Evolutionary conservation across 1,284 basidiomycete species (phyloP).

Genomic region (Leccinum pachyderme): DNA sequence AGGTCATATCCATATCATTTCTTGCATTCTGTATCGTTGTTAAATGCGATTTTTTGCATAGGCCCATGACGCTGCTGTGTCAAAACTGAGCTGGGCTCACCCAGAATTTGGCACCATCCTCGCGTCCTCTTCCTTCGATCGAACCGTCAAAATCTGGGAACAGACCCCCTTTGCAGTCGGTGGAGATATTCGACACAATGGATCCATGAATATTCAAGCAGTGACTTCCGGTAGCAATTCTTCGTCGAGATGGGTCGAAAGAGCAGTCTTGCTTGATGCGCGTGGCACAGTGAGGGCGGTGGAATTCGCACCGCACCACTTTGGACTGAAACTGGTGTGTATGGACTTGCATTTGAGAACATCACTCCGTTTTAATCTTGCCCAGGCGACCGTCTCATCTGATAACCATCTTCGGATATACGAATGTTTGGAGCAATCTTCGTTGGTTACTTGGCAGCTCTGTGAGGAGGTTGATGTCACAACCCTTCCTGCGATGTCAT

Average conservation of each 20-base stretch:
- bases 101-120: conserved; percentile 86
- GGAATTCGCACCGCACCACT: conserved; percentile 83
- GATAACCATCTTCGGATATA: conserved; percentile 87
- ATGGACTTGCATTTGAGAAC: conserved; percentile 11
- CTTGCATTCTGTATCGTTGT: not conserved
- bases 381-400: conserved; percentile 79
- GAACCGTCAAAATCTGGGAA: conserved; percentile 90
- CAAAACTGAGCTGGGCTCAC: conserved; percentile 85
- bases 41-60: conserved; percentile 31
- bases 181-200: conserved; percentile 35
- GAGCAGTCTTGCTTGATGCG: conserved; percentile 75
- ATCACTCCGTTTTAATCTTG: conserved; percentile 1
- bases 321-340: conserved; percentile 82
- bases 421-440: conserved; percentile 84
- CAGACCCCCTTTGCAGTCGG: conserved; percentile 44
- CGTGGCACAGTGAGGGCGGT: conserved; percentile 81
- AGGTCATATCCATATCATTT: conserved; percentile 46
- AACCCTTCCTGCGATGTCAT: conserved; percentile 47
- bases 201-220: conserved; percentile 20
- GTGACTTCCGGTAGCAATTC: conserved; percentile 29
- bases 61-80: conserved; percentile 88
- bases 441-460: conserved; percentile 77
- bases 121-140: conserved; percentile 83
- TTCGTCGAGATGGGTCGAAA: conserved; percentile 69
- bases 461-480: conserved; percentile 78